Base-by-base conservation (phyloP, 225 moss, liverwort and hornwort genomes). In the Thuidium tamariscinum region DNA sequence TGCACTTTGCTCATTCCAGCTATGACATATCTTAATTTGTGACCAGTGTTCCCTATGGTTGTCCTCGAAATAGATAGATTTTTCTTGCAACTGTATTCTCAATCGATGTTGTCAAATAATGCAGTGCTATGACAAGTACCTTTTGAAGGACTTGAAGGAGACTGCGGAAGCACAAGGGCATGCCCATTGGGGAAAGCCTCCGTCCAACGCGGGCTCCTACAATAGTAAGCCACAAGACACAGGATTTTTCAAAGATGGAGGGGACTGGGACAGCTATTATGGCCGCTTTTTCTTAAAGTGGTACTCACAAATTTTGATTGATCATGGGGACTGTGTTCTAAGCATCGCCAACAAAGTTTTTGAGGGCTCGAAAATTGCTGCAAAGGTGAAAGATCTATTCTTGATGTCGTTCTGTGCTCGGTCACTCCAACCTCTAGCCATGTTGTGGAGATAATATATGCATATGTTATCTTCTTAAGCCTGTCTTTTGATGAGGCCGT, bases 191-290 rank as follows among this genome's bases (percentile, higher is more conserved):
- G 95, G 85, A 68, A 91, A 89, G 76, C 92, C 95, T 74, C 97
- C 95, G 74, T 88, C 89, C 49, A 95, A 94, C 65, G 85, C 92
- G 70, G 95, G 97, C 51, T 86, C 86, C 11, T 95, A 95, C 86
- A 97, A 97, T 69, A 85, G 80, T 59, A 91, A 85, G 64, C 95
- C 95, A 22, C 95, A 94, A 78, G 93, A 93, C n/a, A 92, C 94
- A 68, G 92, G 89, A 59, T 95, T 97, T 90, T 97, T 95, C 88
- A 90, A 90, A 82, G 95, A 97, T 54, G 94, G 93, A 86, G 97
- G 97, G 46, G 97, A 97, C 41, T 97, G 95, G 69, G 94, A 97
- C 85, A 95, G 95, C 74, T 94, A 95, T 73, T 97, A 95, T 77
- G 97, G 97, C 59, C 95, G 95, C 39, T 97, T 97, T 86, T 95